Conservation (phyloP, 1,284 basidiomycete genomes). For the Phellinidium pouzarii region DNA sequence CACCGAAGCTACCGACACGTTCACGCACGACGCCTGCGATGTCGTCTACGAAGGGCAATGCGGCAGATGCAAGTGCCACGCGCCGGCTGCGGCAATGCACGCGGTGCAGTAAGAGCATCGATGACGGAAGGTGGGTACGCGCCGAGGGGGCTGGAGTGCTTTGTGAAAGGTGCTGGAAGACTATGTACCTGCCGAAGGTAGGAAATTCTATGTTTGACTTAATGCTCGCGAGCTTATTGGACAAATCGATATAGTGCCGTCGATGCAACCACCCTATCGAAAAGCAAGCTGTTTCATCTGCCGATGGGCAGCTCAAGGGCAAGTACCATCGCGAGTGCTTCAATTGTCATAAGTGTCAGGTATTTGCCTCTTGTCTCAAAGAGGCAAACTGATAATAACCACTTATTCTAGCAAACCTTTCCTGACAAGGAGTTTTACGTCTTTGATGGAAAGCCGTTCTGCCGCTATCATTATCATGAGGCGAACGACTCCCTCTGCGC, state of each 20-base stretch:
- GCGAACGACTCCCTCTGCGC: constrained; percentile 82
- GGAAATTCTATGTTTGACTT: constrained; percentile 23
- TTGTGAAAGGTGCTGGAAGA: constrained; percentile 88
- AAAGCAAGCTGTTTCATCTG: constrained; percentile 83
- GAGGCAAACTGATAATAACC: neutral
- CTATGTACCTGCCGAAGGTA: constrained; percentile 88
- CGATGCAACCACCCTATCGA: constrained; percentile 80
- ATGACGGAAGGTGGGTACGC: constrained; percentile 72
- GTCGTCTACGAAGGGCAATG: constrained; percentile 22
- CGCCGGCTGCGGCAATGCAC: constrained; percentile 39
- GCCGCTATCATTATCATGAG: constrained; percentile 86
- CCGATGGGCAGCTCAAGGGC: constrained; percentile 87
- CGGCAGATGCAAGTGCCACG: neutral
- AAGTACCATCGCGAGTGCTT: constrained; percentile 90
- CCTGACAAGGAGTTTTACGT: constrained; percentile 87
- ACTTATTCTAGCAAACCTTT: constrained; percentile 62
- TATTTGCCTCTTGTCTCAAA: constrained; percentile 29
- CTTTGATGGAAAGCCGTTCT: constrained; percentile 78
- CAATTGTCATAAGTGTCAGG: constrained; percentile 75
- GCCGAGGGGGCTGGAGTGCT: constrained; percentile 58
- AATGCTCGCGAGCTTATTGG: constrained; percentile 10
- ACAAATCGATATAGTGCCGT: constrained; percentile 55
- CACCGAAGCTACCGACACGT: constrained; percentile 48
- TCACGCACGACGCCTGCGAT: constrained; percentile 45
- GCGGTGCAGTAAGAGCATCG: constrained; percentile 61